A percentile compares a stretch with the other conserved stretches of the same genome.
phyloP scores from a whole-genome alignment of 345 rosid genomes.

The Brassica rapa region DNA sequence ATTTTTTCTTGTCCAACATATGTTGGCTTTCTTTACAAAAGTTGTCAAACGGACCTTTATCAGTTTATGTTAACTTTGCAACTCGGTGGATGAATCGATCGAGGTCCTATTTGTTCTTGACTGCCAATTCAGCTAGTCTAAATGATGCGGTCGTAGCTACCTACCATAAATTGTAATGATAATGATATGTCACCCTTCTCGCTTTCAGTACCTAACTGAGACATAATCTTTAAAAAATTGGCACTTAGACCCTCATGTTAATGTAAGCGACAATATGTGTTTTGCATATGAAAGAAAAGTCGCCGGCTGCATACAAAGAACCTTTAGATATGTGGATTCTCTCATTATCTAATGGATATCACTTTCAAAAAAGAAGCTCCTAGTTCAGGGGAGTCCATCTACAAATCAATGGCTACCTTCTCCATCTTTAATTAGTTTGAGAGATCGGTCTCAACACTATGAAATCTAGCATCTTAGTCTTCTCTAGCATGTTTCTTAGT shows the following conservation, averaged over 20 bases:
- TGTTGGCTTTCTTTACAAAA: not conserved
- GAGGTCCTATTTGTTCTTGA: not conserved
- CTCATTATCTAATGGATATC: not conserved
- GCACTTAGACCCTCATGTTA: not conserved
- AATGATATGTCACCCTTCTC: slow-evolving; percentile 1
- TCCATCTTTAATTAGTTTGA: not conserved
- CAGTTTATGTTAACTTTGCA: not conserved
- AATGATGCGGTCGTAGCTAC: not conserved
- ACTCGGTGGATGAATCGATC: not conserved
- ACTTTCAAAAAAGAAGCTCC: not conserved
- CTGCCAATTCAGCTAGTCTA: not conserved
- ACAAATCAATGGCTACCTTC: not conserved
- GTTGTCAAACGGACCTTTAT: not conserved
- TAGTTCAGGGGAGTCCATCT: not conserved
- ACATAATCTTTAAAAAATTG: not conserved
- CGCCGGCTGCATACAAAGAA: not conserved
- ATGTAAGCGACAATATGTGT: not conserved
- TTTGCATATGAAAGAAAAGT: not conserved
- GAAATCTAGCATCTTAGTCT: not conserved
- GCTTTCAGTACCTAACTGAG: not conserved
- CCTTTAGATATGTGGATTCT: not conserved
- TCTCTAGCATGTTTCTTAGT: not conserved
- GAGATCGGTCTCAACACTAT: not conserved
- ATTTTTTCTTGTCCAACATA: not conserved
- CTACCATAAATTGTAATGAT: not conserved